Base-by-base conservation (phyloP, 2,329 filamentous ascomycete species). In the Metarhizium humberi region DNA sequence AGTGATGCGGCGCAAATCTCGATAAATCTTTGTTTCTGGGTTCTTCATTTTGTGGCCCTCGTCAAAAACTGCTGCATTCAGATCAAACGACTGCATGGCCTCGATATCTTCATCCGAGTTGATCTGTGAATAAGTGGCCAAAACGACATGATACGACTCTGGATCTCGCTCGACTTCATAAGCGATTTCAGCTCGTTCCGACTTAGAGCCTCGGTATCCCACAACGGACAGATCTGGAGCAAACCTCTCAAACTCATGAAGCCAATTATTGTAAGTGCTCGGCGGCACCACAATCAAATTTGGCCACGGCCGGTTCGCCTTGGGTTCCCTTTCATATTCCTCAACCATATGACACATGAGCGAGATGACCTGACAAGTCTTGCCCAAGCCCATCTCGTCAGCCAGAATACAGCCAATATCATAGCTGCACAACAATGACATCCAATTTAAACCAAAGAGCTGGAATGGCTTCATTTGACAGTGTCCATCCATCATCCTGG, bases 41-140 rank as follows among this genome's bases (percentile, higher is more conserved):
- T 96, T 97, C 73, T 96, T 95, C 68, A 99, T 75, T 65, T 90
- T 85, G 71, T 99, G 94, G 0, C 92, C 94, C 71, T 99, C 94
- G 66, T 99, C 94, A 64, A 91, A 99, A 11, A 99, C 86, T 62
- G 80, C 79, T 1, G 76, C 74, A 56, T 80, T 77, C 6, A 80
- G 74, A 8, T 71, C 62, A 50, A 82, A 69, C 7, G 69, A 71
- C 43, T 73, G 72, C 62, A 84, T 72, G 43, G 77, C 78, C 46
- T 72, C 68, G 14, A 81, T 67, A 56, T 84, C 81, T 4, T 75
- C 74, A 45, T 68, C 66, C 1, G 75, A 75, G 54, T 73, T 77
- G 43, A 84, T 73, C 65, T 88, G 85, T 2, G 79, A 77, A 64
- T 84, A 84, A 1, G 78, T 81, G 0, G 80, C 81, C 52, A 84